Conservation (phyloP, 345 rosid genomes). For the Barbarea vulgaris region DNA sequence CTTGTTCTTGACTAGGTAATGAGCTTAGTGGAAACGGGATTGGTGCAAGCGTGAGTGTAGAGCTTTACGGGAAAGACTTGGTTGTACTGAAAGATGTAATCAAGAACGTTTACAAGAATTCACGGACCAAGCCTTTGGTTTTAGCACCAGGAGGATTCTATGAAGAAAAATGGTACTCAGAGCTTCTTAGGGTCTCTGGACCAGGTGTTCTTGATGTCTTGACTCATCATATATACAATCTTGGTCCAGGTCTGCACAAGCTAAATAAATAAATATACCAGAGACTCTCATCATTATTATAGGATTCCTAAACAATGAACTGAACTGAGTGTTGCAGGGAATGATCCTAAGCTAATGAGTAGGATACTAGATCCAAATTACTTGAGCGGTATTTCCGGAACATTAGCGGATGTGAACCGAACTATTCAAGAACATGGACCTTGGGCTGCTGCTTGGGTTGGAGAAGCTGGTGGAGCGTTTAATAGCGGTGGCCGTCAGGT, state of each 20-base stretch:
- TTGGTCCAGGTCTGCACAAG: slow-evolving; percentile 65
- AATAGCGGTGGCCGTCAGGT: slow-evolving; percentile 88
- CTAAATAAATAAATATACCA: neutral
- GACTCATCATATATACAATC: slow-evolving; percentile 94
- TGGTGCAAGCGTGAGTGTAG: slow-evolving; percentile 73
- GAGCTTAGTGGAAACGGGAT: slow-evolving; percentile 87
- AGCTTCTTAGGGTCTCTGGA: slow-evolving; percentile 74
- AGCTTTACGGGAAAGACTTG: slow-evolving; percentile 74
- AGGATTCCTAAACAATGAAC: neutral
- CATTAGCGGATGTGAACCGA: slow-evolving; percentile 51
- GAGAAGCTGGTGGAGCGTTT: slow-evolving; percentile 95
- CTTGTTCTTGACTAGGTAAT: slow-evolving; percentile 55
- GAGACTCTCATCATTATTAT: neutral
- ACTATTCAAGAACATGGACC: slow-evolving; percentile 64
- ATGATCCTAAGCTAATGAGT: slow-evolving; percentile 65
- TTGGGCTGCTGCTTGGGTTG: slow-evolving; percentile 96
- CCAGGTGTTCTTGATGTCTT: slow-evolving; percentile 56
- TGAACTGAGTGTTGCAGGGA: slow-evolving; percentile 50
- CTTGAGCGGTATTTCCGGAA: slow-evolving; percentile 54
- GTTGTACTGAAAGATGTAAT: slow-evolving; percentile 56
- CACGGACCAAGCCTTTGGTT: slow-evolving; percentile 55
- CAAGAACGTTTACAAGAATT: slow-evolving; percentile 56
- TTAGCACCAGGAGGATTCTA: slow-evolving; percentile 95
- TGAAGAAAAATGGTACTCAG: slow-evolving; percentile 62
- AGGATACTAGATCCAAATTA: slow-evolving; percentile 70